Evolutionary conservation across 129 eudicot species (phyloP), one percentile per base, ranked within the genome.

Genomic region (Kitagawia praeruptora): DNA sequence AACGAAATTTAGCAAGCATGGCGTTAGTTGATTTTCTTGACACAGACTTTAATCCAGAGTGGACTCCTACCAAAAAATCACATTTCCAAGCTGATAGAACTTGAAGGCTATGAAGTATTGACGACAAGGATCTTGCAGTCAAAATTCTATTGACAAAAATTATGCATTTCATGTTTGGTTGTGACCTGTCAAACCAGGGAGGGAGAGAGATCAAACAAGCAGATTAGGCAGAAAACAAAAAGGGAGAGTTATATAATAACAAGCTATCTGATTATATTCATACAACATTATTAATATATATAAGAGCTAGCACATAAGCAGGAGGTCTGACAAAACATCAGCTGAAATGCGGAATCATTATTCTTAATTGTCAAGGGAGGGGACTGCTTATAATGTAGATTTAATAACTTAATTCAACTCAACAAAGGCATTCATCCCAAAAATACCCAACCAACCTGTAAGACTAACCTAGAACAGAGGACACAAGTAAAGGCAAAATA

Each of bases 61-160:
- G 93, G 54, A 92, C 91, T 66, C 99, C 99, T 47, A 96, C 90
- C 34, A 96, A 87, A 87, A 82, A 96, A 80, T 79, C 86, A 75
- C 92, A 89, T 84, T 86, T 89, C 99, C 99, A 96, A 75, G 89
- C 86, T 31, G 98, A 89, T 79, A 96, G 79, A 77, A 92, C 45
- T 58, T 83, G 83, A 49, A 92, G 84, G 47, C 87, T 84, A 40
- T 73, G 84, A 81, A 96, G 97, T 61, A 89, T 85, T 70, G 76
- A 74, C 0, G 97, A 84, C 75, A 96, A 84, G 23, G 98, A 86
- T 87, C 96, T 87, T 37, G 99, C 99, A 21, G 96, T 89, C 73
- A 96, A 77, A 81, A 92, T 96, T 84, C 99, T 89, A 89, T 90
- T 92, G 75, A 96, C 99, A 76, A 96, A 96, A 53, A 92, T 80